Evolutionary conservation across 371 early-diverging fungal genomes (phyloP).

Genomic region (Rhizopus delemar): DNA sequence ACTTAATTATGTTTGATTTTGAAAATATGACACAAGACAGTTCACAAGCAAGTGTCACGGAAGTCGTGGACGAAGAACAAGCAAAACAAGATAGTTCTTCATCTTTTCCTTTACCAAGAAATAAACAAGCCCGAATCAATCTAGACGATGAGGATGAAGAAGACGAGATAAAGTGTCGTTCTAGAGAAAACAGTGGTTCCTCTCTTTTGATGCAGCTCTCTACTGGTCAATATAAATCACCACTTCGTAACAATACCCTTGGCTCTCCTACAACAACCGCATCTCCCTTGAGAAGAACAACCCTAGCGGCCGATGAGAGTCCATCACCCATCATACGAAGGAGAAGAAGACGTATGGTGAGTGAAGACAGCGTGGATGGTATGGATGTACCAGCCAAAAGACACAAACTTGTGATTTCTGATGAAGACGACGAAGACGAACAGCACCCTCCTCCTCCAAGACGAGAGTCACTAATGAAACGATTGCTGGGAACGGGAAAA

Average conservation of each 20-base stretch:
- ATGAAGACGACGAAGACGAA: conserved; percentile 8
- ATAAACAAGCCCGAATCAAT: too few species aligned
- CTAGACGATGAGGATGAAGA: neutral
- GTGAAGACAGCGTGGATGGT: neutral
- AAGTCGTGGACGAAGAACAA: neutral
- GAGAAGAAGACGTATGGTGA: neutral
- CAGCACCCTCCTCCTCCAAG: neutral
- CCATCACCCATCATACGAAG: neutral
- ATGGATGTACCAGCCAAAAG: neutral
- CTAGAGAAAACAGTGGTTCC: neutral
- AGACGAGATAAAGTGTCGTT: neutral
- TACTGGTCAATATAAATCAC: neutral
- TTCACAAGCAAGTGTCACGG: neutral
- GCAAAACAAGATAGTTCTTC: neutral
- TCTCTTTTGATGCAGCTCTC: neutral
- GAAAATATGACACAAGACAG: neutral
- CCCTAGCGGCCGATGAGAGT: neutral
- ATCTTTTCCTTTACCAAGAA: neutral
- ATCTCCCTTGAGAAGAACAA: neutral
- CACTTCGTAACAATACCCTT: neutral
- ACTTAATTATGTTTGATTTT: neutral
- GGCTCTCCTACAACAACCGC: neutral
- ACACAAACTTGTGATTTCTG: neutral
- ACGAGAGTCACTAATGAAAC: neutral
- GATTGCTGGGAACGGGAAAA: neutral